Percentiles rank a stretch among this genome's conserved stretches.
Conservation (phyloP, 1,284 basidiomycete species). For the Heliocybe sulcata region DNA sequence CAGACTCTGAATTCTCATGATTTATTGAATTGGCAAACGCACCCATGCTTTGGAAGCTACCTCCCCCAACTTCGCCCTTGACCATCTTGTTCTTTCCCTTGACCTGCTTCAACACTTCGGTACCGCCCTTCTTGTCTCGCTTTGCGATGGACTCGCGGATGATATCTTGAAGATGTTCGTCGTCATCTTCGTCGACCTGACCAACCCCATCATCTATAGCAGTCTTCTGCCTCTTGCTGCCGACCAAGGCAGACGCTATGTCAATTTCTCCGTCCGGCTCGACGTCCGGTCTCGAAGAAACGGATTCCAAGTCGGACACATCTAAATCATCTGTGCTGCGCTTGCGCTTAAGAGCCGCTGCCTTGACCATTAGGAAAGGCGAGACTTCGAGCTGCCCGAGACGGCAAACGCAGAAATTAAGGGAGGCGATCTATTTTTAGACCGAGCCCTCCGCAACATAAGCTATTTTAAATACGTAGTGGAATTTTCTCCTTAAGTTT, state of each 20-base stretch:
- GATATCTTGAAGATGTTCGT: constrained; percentile 52
- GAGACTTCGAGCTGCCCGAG: neutral
- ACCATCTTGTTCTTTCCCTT: constrained; percentile 58
- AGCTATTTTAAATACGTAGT: too few relatives aligned
- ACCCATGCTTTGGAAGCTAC: constrained; percentile 89
- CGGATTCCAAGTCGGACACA: neutral
- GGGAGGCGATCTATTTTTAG: neutral
- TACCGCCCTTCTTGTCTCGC: constrained; percentile 62
- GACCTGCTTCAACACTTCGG: constrained; percentile 61
- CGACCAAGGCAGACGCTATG: constrained; percentile 36
- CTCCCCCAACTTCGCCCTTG: constrained; percentile 74
- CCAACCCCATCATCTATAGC: constrained; percentile 4
- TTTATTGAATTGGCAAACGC: constrained; percentile 18
- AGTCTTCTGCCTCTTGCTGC: constrained; percentile 23
- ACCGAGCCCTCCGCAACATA: too few relatives aligned
- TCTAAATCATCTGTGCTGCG: neutral
- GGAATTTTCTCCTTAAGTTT: too few relatives aligned
- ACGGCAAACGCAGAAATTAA: neutral
- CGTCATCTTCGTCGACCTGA: constrained; percentile 28
- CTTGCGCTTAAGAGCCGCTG: neutral
- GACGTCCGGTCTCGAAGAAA: neutral
- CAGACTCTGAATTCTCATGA: neutral
- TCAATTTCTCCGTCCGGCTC: constrained; percentile 37
- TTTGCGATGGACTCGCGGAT: constrained; percentile 60
- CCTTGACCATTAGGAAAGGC: neutral